A percentile compares a stretch with the other conserved stretches of the same genome.
Evolutionary conservation across 352 stramenopile species (phyloP).

Genomic region (Pilasporangium apinafurcum): DNA sequence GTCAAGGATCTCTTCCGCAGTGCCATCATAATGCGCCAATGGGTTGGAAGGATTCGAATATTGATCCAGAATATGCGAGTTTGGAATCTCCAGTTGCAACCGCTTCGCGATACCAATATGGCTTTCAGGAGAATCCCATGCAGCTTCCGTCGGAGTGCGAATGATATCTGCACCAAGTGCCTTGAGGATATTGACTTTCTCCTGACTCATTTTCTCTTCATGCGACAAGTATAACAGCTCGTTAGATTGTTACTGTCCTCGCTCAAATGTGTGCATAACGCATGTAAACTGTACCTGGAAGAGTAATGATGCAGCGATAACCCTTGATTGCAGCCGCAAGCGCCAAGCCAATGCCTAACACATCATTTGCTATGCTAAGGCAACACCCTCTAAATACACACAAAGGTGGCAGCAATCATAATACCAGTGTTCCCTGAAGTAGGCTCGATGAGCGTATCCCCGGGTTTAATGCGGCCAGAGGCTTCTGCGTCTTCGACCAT

Average conservation of each 20-base stretch:
- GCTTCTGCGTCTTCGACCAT: conserved; percentile 93
- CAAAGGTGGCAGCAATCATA: too few relatives aligned
- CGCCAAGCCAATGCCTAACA: conserved; percentile 91
- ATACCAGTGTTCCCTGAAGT: conserved; percentile 96
- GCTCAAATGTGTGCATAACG: too few relatives aligned
- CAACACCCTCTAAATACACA: neutral
- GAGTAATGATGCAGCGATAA: conserved; percentile 91
- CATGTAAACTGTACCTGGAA: conserved; percentile 24
- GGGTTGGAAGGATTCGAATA: conserved; percentile 95
- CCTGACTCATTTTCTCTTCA: conserved; percentile 94
- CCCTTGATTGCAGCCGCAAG: conserved; percentile 95
- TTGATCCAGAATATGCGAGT: conserved; percentile 95
- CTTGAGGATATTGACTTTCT: conserved; percentile 95
- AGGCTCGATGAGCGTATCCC: conserved; percentile 95
- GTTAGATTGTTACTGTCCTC: too few relatives aligned
- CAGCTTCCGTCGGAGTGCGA: conserved; percentile 92
- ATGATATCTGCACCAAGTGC: conserved; percentile 94
- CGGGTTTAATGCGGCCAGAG: conserved; percentile 88
- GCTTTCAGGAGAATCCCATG: conserved; percentile 93
- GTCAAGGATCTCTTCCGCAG: conserved; percentile 91
- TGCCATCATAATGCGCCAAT: conserved; percentile 93
- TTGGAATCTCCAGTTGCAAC: conserved; percentile 89
- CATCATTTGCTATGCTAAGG: neutral
- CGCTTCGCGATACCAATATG: conserved; percentile 92
- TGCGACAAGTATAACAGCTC: neutral